These are phyloP conservation scores for Sonneratia alba DNA, from an alignment of 345 rosid genomes.

Conservation along the genomic window DNA sequence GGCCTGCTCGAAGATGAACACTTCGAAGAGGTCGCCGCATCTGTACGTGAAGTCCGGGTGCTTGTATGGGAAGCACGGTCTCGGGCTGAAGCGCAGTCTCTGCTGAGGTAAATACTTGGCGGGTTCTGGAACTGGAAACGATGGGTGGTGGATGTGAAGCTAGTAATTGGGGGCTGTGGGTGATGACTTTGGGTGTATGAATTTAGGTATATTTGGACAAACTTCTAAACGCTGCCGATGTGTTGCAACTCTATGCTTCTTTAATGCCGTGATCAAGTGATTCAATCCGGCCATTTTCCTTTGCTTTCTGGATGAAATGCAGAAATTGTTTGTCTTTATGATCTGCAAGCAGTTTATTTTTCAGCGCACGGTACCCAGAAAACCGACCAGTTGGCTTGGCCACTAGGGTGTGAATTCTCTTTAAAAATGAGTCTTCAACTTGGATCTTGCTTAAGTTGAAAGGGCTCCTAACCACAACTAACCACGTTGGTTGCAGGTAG, in stretches of 20 bases:
- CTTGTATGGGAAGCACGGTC: conserved; percentile 30
- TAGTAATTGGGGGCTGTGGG: no score
- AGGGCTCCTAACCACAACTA: no score
- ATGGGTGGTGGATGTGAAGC: no score
- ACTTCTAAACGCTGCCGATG: neutral
- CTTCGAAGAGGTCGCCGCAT: conserved; percentile 24
- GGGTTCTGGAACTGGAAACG: neutral
- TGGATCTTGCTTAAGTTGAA: no score
- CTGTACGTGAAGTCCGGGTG: conserved; percentile 24
- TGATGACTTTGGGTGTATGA: neutral
- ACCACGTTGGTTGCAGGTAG: no score
- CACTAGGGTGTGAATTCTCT: no score
- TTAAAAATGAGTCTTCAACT: no score
- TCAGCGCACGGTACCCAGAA: no score
- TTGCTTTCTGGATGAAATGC: neutral
- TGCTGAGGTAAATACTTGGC: conserved; percentile 6
- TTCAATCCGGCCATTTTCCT: neutral
- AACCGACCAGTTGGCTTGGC: no score
- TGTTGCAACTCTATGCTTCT: neutral
- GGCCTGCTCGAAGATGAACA: conserved; percentile 25
- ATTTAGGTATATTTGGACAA: neutral
- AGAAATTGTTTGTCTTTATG: no score
- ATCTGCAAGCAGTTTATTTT: no score
- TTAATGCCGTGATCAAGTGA: neutral
- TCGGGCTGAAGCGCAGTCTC: conserved; percentile 24